Conservation (phyloP, 805 yeast species). For the Millerozyma acaciae region DNA sequence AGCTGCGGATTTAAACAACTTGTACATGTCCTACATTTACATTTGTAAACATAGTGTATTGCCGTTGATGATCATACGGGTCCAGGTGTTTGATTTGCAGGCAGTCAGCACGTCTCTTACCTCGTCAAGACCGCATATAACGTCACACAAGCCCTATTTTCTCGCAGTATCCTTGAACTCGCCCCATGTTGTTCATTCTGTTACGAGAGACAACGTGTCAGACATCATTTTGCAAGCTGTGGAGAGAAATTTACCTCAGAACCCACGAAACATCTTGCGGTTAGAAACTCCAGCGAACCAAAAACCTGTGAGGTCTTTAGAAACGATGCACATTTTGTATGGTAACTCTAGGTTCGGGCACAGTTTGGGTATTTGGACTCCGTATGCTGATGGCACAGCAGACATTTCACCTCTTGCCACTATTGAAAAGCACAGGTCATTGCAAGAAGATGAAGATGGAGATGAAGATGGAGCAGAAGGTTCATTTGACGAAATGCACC, state of each 20-base stretch:
- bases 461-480: constrained; percentile 7
- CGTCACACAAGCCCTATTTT: constrained; percentile 60
- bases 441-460: constrained; percentile 19
- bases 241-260: constrained; percentile 47
- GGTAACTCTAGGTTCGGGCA: constrained; percentile 62
- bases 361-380: constrained; percentile 68
- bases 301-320: constrained; percentile 41
- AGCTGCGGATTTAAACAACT: constrained; percentile 42
- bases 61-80: constrained; percentile 57
- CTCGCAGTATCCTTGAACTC: constrained; percentile 66
- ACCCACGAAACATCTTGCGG: constrained; percentile 38
- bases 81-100: constrained; percentile 62
- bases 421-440: constrained; percentile 36
- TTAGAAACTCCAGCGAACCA: constrained; percentile 36
- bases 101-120: constrained; percentile 9
- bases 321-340: constrained; percentile 52
- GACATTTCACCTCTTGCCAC: constrained; percentile 63
- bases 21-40: constrained; percentile 63
- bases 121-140: constrained; percentile 35
- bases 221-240: constrained; percentile 59
- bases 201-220: constrained; percentile 38
- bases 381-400: constrained; percentile 64
- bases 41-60: constrained; percentile 61
- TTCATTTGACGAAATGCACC: constrained; percentile 10
- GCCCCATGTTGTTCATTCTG: constrained; percentile 60